Base-by-base conservation (phyloP, 108 stramenopile genomes). In the Hondaea fermentalgiana region DNA sequence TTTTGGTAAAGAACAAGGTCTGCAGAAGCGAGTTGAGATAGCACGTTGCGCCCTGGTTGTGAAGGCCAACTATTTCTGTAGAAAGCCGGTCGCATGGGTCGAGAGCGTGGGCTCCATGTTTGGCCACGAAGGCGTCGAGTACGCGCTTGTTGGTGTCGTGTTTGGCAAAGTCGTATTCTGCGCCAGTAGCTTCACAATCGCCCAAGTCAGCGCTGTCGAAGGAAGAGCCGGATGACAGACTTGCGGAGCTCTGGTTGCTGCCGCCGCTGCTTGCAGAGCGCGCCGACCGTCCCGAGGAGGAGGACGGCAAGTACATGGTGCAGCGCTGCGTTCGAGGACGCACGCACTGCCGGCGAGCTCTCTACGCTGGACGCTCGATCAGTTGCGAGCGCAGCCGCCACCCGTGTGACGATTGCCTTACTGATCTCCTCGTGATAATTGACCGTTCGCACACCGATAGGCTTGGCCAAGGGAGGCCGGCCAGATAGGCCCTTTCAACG, bases 11-110 rank as follows among this genome's bases (percentile, higher is more conserved):
- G 87, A 91, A 94, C 16, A 93, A 69, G 42, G 89, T 89, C 89
- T 94, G 94, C 53, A 94, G 72, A 49, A 93, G 91, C n/a, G 92
- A 92, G 87, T 92, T 93, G 29, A 94, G 59, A 90, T 94, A 94
- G 87, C 94, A 94, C 5, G 93, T 94, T 44, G 93, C 92, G 43
- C 94, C 94, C 53, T 93, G 90, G 87, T 94, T 94, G 19, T 42
- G 58, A 10, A 94, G 92, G 29, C 94, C 93, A 29, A 83, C 28
- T 12, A 53, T 53, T 23, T 47, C 76, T 3, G 45, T 83, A 23
- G 76, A 83, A n/a, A 83, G 76, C 12, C 76, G 6, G 51, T 83
- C 76, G 51, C 76, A 83, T 16, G 76, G 76, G 19, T 83, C 76
- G 76, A 83, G 76, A 43, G 49, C 76, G n/a, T 53, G 51, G 0